A percentile compares a stretch with the other conserved stretches of the same genome.
Conservation (phyloP, 1,139 yeast species). For the Kurtzmaniella natalensis region DNA sequence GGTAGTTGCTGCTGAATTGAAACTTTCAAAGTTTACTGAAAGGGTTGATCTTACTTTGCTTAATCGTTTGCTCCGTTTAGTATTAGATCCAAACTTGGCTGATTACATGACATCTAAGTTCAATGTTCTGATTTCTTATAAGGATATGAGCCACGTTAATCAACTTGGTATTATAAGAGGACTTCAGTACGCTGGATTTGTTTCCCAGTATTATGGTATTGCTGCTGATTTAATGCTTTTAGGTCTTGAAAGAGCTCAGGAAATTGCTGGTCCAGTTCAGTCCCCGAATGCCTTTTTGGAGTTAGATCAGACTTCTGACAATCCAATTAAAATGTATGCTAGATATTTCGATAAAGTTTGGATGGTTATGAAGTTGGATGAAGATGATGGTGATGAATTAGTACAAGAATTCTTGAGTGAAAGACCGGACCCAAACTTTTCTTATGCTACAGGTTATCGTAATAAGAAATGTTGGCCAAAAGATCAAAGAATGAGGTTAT, state of each 20-base stretch:
- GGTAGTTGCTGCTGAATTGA: constrained; percentile 79
- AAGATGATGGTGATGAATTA: constrained; percentile 67
- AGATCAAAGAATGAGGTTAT: constrained; percentile 84
- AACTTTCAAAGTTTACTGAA: constrained; percentile 67
- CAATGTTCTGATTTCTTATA: constrained; percentile 75
- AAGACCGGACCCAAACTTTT: constrained; percentile 90
- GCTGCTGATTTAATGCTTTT: constrained; percentile 75
- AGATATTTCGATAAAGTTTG: constrained; percentile 82
- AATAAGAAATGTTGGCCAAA: constrained; percentile 94
- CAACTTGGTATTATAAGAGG: constrained; percentile 88
- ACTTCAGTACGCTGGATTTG: constrained; percentile 83
- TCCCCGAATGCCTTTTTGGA: constrained; percentile 77
- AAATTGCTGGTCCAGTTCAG: constrained; percentile 74
- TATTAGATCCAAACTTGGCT: constrained; percentile 88
- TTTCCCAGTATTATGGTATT: constrained; percentile 86
- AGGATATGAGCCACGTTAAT: constrained; percentile 93
- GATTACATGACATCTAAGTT: constrained; percentile 93
- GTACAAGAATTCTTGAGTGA: constrained; percentile 74
- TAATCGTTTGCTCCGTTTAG: constrained; percentile 72
- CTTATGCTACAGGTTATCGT: constrained; percentile 81
- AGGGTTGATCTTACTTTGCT: constrained; percentile 84
- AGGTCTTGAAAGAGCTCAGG: constrained; percentile 84
- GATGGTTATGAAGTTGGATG: constrained; percentile 69
- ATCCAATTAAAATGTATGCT: constrained; percentile 76
- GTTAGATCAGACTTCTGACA: constrained; percentile 57